Percentiles rank a stretch among this genome's conserved stretches.
These are phyloP conservation scores for Mycena maculata DNA, from an alignment of 768 basidiomycete genomes.

Conservation along the genomic window DNA sequence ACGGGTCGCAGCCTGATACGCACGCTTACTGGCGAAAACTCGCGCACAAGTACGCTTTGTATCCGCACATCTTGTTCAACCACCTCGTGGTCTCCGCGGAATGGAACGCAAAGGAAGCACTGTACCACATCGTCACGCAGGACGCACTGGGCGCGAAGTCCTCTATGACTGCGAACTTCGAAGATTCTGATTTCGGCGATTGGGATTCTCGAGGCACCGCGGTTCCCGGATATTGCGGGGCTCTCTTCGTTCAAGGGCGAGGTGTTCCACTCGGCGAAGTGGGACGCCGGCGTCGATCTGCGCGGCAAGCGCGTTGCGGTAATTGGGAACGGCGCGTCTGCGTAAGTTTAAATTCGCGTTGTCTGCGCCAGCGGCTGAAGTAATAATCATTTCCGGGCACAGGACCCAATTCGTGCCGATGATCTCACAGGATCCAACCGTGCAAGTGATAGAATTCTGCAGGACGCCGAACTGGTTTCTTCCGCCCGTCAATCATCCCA, in stretches of 20 bases:
- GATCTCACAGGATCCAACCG: slow-evolving; percentile 61
- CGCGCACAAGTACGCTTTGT: slow-evolving; percentile 54
- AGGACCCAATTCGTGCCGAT: slow-evolving; percentile 73
- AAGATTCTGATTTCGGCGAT: slow-evolving; percentile 64
- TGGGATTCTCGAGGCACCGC: slow-evolving; percentile 60
- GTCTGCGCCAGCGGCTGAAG: not conserved
- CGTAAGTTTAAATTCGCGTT: slow-evolving; percentile 49
- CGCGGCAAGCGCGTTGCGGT: slow-evolving; percentile 62
- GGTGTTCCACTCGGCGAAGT: slow-evolving; percentile 65
- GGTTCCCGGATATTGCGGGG: slow-evolving; percentile 47
- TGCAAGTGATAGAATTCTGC: slow-evolving; percentile 61
- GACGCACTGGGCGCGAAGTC: slow-evolving; percentile 37
- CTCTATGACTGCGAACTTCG: slow-evolving; percentile 48
- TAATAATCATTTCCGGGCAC: not conserved
- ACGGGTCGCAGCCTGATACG: slow-evolving; percentile 55
- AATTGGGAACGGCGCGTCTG: slow-evolving; percentile 68
- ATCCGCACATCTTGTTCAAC: slow-evolving; percentile 55
- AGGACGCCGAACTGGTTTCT: slow-evolving; percentile 70
- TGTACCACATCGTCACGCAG: slow-evolving; percentile 46
- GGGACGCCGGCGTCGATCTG: slow-evolving; percentile 55
- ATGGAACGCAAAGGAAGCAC: slow-evolving; percentile 52
- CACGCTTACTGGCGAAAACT: slow-evolving; percentile 56
- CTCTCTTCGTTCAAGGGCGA: slow-evolving; percentile 57
- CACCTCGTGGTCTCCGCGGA: slow-evolving; percentile 54
- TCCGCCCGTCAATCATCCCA: slow-evolving; percentile 42